These are phyloP conservation scores for Podospora sp. DNA, from an alignment of 495 filamentous ascomycete genomes.

Conservation along the genomic window DNA sequence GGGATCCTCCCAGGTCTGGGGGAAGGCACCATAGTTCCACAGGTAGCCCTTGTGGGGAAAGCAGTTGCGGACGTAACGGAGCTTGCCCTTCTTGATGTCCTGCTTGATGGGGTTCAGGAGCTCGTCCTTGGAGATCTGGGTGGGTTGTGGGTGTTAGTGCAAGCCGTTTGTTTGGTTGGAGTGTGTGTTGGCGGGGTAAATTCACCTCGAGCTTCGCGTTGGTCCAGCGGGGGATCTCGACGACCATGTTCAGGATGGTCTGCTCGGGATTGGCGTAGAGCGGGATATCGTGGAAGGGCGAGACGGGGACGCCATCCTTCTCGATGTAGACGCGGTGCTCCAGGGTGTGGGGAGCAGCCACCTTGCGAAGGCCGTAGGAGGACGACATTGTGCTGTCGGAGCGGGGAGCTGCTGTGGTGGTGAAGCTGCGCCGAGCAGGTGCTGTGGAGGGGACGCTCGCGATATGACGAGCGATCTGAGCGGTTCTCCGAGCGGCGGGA, in stretches of 20 bases:
- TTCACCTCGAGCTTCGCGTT: constrained; percentile 98
- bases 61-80: constrained; percentile 98
- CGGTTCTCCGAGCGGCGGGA: constrained; percentile 47
- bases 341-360: constrained; percentile 86
- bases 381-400: constrained; percentile 53
- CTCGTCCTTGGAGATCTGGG: constrained; percentile 93
- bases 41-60: constrained; percentile 99
- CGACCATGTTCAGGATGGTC: constrained; percentile 97
- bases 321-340: constrained; percentile 98
- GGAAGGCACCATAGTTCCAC: constrained; percentile 99
- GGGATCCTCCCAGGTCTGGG: constrained; percentile 99
- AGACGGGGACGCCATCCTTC: constrained; percentile 91
- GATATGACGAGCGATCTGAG: constrained; percentile 61
- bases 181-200: constrained; percentile 6
- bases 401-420: constrained; percentile 23
- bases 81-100: constrained; percentile 86
- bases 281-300: constrained; percentile 97
- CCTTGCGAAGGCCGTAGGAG: constrained; percentile 74
- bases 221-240: constrained; percentile 99
- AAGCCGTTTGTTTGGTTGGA: background rate
- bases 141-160: constrained; percentile 16
- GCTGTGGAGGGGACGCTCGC: constrained; percentile 39
- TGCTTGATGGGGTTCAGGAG: constrained; percentile 97
- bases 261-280: constrained; percentile 94
- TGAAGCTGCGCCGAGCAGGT: constrained; percentile 22